Base-by-base conservation (phyloP, 2,329 filamentous ascomycete genomes). In the Colletotrichum sansevieriae region DNA sequence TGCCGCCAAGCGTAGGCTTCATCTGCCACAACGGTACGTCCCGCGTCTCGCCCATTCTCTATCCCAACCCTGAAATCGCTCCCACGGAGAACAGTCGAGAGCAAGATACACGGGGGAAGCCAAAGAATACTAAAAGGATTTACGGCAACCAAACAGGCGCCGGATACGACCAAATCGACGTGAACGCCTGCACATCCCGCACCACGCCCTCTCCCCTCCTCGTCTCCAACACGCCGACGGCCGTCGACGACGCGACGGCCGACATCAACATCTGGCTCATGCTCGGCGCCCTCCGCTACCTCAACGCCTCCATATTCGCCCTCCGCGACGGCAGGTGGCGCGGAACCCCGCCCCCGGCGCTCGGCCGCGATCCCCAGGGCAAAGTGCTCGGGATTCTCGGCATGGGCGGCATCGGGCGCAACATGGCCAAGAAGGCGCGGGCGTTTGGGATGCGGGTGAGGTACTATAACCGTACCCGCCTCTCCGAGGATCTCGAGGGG, bases 381-480 rank as follows among this genome's bases (percentile, higher is more conserved):
- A 96, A 95, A 78, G 82, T 90, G 1, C 84, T 97, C 5, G 93
- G 93, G 0, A 94, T 97, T 68, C 78, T 97, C 46, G 93, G 93
- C 7, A 95, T 96, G 92, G 93, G 93, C 20, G 92, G 93, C 2
- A 96, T 97, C 70, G 93, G 94, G 0, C 84, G 91, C 41, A 93
- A 94, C 75, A 79, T 96, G 73, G 92, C 91, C 76, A 87, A 83
- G 76, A 94, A 94, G 79, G 91, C 90, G 3, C 84, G 87, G 62
- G 91, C 85, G 0, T 95, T 97, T 76, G 92, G 90, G 11, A 94
- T 96, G 91, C 85, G 79, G 49, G 84, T 92, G 12, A 85, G 90
- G 56, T 96, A 97, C 75, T 84, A 94, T 75, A 96, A 96, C 77
- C 88, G 93, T 8, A 86, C 81, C 1, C 79, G 83, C 73, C 78